These are phyloP conservation scores for Eucalyptus victrix DNA, from an alignment of 345 rosid species.

Conservation along the genomic window DNA sequence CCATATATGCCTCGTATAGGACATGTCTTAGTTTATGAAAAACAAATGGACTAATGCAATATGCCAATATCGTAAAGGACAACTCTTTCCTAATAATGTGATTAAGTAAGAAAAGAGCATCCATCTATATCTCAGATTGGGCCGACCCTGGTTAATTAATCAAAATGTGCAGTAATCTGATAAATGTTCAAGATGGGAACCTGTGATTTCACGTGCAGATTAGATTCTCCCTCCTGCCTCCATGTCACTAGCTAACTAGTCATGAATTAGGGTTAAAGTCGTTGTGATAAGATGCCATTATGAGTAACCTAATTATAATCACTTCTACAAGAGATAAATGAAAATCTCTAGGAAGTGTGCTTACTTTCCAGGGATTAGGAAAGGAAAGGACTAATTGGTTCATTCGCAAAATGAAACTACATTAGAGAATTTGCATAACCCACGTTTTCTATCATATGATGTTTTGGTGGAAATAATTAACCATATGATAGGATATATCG, in stretches of 20 bases:
- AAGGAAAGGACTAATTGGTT: background rate
- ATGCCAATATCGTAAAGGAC: background rate
- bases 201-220: background rate
- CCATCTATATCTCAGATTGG: background rate
- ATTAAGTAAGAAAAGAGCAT: background rate
- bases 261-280: background rate
- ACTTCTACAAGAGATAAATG: background rate
- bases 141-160: fast-evolving
- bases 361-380: background rate
- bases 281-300: background rate
- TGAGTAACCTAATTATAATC: background rate
- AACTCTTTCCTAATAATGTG: background rate
- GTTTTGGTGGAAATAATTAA: background rate
- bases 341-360: background rate
- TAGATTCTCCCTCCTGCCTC: fast-evolving
- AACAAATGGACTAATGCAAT: background rate
- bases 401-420: background rate
- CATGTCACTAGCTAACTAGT: background rate
- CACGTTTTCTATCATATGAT: background rate
- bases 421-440: background rate
- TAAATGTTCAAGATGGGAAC: background rate
- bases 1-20: background rate
- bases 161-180: fast-evolving
- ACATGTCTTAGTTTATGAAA: background rate
- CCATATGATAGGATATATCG: background rate